These are phyloP conservation scores for Suillus subaureus DNA, from an alignment of 768 basidiomycete genomes.

Conservation along the genomic window DNA sequence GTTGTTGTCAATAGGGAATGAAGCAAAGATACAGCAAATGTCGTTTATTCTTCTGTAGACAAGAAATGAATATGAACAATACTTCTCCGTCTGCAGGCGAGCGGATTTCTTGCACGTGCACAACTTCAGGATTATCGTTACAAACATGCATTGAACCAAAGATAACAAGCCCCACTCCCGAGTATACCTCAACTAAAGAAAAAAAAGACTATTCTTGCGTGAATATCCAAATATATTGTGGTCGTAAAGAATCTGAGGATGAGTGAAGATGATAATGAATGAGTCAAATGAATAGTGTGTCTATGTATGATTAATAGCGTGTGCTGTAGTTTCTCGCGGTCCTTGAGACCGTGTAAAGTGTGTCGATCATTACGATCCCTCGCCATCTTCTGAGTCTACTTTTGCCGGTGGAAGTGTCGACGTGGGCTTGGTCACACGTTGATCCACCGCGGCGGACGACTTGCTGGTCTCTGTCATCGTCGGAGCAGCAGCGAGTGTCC, in stretches of 20 bases:
- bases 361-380: constrained; percentile 5
- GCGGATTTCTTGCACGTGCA: too few relatives aligned
- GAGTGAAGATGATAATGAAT: constrained; percentile 12
- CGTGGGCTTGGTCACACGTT: constrained; percentile 14
- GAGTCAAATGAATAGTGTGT: constrained; percentile 16
- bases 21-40: too few relatives aligned
- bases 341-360: neutral
- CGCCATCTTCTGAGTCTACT: neutral
- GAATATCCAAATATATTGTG: constrained; percentile 50
- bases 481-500: constrained; percentile 31
- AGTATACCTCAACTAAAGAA: constrained; percentile 30
- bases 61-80: too few relatives aligned
- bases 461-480: constrained; percentile 6
- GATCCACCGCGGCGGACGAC: neutral
- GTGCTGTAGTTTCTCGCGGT: neutral
- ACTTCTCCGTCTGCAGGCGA: too few relatives aligned
- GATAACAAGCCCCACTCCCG: neutral
- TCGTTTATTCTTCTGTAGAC: too few relatives aligned
- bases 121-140: neutral
- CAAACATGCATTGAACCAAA: neutral
- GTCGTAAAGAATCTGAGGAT: constrained; percentile 20
- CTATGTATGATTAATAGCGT: constrained; percentile 3
- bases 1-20: too few relatives aligned
- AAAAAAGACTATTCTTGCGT: constrained; percentile 47
- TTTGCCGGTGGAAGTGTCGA: neutral